phyloP scores from a whole-genome alignment of 1,284 basidiomycete genomes.

The Trametes sp. region DNA sequence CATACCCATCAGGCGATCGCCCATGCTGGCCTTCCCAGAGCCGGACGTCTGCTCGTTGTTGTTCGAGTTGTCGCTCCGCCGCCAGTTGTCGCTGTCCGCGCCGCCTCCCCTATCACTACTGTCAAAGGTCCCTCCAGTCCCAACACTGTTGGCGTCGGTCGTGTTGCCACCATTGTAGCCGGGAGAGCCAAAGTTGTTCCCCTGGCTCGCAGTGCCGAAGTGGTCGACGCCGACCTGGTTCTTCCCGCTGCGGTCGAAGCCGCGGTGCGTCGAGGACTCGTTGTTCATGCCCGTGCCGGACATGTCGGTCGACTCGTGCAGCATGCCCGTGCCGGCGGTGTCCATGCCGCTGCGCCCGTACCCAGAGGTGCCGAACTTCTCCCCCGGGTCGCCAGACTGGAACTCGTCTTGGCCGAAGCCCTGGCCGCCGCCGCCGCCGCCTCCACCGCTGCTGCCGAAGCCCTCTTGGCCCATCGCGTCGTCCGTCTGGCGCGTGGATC shows the following conservation, averaged over 20 bases:
- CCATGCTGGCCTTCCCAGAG: slow-evolving; percentile 30
- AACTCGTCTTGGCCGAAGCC: no score
- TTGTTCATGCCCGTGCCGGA: slow-evolving; percentile 15
- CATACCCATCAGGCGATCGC: slow-evolving; percentile 36
- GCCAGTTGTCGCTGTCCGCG: slow-evolving; percentile 13
- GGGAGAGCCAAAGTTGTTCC: slow-evolving; percentile 30
- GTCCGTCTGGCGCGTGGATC: slow-evolving; percentile 17
- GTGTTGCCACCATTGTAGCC: slow-evolving; percentile 33
- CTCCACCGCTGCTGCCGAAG: no score
- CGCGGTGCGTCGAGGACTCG: slow-evolving; percentile 4
- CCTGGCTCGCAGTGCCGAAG: slow-evolving; percentile 21
- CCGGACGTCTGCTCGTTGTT: slow-evolving; percentile 11
- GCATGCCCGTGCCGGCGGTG: no score
- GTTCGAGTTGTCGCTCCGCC: slow-evolving; percentile 5
- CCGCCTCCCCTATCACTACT: slow-evolving; percentile 5
- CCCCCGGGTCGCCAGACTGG: no score
- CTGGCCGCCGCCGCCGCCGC: no score
- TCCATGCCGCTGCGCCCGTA: no score
- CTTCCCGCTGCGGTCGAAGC: slow-evolving; percentile 8
- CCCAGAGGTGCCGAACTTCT: no score
- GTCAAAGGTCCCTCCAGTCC: slow-evolving; percentile 30
- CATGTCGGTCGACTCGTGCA: slow-evolving; percentile 24
- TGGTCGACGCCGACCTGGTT: slow-evolving; percentile 4
- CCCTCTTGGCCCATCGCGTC: no score
- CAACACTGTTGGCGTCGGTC: slow-evolving; percentile 30